Base-by-base conservation (phyloP, 1,139 yeast species). In the Suhomyces bribrorum region DNA sequence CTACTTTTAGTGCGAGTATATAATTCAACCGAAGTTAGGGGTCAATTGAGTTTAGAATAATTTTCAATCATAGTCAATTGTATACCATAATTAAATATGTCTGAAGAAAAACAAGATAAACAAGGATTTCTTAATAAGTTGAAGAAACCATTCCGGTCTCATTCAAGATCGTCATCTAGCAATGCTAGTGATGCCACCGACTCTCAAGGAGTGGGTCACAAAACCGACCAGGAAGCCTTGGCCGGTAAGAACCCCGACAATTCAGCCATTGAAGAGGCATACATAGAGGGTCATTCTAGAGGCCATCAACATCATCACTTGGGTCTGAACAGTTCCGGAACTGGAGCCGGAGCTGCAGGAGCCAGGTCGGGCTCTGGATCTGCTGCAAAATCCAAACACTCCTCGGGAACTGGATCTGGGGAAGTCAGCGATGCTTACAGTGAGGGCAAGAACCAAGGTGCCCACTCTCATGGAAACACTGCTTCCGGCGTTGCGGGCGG, bases 71-170 rank as follows among this genome's bases (percentile, higher is more conserved):
- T 16, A 27, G 22, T 25, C 17, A 16, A 7, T 18, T 12, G 5
- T 9, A n/a, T n/a, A n/a, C n/a, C n/a, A n/a, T n/a, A n/a, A n/a
- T n/a, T n/a, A n/a, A 29, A 27, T 31, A 40, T 45, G 50, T 40
- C 47, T 28, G 36, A 36, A 38, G 55, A 50, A 42, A 20, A 20
- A 20, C 23, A 20, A 20, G 59, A 54, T 26, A 56, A 56, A 32
- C 45, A 44, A 13, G 49, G 58, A 38, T 50, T 62, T 42, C 44
- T 64, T 34, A 43, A 47, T 32, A 57, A 66, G 45, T 44, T 66
- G 41, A 55, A 57, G 49, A 54, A 65, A 35, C 59, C 66, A 14
- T 58, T 64, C 52, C 52, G 44, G 32, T 52, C 60, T 16, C 58
- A 55, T 30, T 55, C 60, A 17, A 43, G 59, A 26, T 38, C 52